A percentile compares a stretch with the other conserved stretches of the same genome.
These are phyloP conservation scores for Tulasnella sp. DNA, from an alignment of 768 basidiomycete genomes.

Conservation along the genomic window DNA sequence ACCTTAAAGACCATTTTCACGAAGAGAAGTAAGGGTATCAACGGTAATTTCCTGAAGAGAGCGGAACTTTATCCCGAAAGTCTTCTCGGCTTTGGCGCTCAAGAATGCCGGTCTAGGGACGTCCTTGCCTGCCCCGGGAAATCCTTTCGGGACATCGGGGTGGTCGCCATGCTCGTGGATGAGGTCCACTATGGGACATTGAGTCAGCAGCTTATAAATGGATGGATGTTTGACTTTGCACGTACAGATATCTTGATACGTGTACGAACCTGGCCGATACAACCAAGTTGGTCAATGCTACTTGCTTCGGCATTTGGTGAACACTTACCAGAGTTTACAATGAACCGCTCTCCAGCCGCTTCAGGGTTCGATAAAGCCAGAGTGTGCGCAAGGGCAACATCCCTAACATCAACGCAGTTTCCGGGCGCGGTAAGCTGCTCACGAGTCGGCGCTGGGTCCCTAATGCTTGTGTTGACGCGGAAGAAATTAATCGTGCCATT, in stretches of 20 bases:
- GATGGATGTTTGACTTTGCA: background rate
- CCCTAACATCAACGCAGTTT: slow-evolving; percentile 18
- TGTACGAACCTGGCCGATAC: background rate
- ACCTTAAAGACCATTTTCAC: background rate
- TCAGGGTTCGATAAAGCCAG: background rate
- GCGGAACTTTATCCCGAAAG: slow-evolving; percentile 4
- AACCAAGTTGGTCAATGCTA: too few species aligned
- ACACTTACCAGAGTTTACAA: background rate
- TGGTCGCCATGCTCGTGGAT: background rate
- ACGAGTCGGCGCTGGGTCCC: background rate
- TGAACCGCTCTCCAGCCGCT: slow-evolving; percentile 15
- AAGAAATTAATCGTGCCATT: background rate
- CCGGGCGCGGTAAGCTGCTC: background rate
- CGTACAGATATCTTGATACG: slow-evolving; percentile 19
- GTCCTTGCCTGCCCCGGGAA: background rate
- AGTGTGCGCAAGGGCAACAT: slow-evolving; percentile 17
- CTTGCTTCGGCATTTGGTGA: background rate
- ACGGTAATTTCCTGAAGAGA: slow-evolving; percentile 5
- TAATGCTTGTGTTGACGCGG: background rate
- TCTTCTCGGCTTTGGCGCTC: background rate
- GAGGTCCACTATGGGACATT: background rate
- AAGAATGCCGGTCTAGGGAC: background rate
- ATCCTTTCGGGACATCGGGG: background rate
- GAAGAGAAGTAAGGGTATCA: background rate
- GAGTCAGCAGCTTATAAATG: background rate